Conservation (phyloP, 23 red algal genomes). For the Gracilaria caudata region DNA sequence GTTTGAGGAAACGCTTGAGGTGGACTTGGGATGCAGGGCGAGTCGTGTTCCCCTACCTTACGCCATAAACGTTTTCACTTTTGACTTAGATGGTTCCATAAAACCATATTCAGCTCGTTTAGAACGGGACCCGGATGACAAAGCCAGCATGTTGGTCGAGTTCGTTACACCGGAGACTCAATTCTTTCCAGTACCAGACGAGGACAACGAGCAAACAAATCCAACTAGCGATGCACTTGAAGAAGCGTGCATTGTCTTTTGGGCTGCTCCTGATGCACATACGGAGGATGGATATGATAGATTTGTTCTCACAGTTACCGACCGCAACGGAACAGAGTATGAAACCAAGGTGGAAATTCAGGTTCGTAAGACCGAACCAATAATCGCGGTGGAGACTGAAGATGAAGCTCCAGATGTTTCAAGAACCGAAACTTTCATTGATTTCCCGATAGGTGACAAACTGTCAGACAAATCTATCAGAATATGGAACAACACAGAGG, state of each 20-base stretch:
- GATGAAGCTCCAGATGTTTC: conserved; percentile 7
- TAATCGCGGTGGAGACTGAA: conserved; percentile 25
- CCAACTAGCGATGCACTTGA: conserved; percentile 10
- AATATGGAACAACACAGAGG: conserved; percentile 62
- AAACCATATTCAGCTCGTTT: conserved; percentile 41
- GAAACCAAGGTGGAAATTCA: conserved; percentile 43
- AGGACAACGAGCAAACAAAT: not conserved
- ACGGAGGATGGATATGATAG: conserved; percentile 3
- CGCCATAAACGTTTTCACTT: conserved; percentile 39
- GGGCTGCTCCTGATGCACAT: conserved; percentile 56
- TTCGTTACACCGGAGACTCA: not conserved
- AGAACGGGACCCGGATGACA: conserved; percentile 42
- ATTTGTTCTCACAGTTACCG: conserved; percentile 57
- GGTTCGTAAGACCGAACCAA: conserved; percentile 24
- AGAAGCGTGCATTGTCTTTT: conserved; percentile 42
- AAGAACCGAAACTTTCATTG: conserved; percentile 46
- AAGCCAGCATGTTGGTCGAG: conserved; percentile 17
- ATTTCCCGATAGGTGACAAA: conserved; percentile 4
- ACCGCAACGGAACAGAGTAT: conserved; percentile 6
- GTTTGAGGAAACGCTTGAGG: conserved; percentile 38
- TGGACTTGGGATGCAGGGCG: conserved; percentile 41
- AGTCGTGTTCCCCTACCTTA: conserved; percentile 65
- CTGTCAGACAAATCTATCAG: conserved; percentile 18
- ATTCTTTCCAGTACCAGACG: conserved; percentile 11
- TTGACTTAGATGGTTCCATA: conserved; percentile 19